Base-by-base conservation (phyloP, 305 asterid species). In the Plantago rigida region DNA sequence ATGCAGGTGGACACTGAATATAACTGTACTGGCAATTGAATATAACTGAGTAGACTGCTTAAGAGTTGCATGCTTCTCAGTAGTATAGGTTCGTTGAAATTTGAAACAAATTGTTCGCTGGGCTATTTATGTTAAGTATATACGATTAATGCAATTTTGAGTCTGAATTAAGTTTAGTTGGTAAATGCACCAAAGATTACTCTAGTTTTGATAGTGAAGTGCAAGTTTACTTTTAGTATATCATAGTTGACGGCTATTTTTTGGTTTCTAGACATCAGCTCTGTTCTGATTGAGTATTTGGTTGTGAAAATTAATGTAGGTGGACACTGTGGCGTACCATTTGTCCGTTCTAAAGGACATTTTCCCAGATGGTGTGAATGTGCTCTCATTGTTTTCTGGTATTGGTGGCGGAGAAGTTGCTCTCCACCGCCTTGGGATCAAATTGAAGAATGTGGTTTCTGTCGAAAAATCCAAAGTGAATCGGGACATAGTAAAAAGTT, bases 391-490 rank as follows among this genome's bases (percentile, higher is more conserved):
- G 8, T 87, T 84, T 71, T 82, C 91, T 12, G 96, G 96, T 5
- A 85, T 87, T 11, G 96, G 96, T 1, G 94, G 96, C 8, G 96
- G 83, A 1, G 91, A 87, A 62, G 89, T 87, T 19, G 86, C 94
- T 12, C 88, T 87, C 22, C 83, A 87, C 31, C 72, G 91, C 5
- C 86, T 83, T 0, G 89, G 88, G 0, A 52, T 86, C n/a, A 83
- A 68, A 56, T 12, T 86, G 56, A 86, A 75, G 50, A 71, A 65
- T 3, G 92, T 86, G 0, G 89, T 86, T 13, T 83, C 91, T 0
- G 71, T 86, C 0, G 89, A 84, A 65, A 84, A 79, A 12, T 78
- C 89, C 0, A 84, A 82, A 56, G 84, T 65, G 10, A 84, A 80
- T 59, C 57, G 89, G 10, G 82, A 78, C 41, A 80, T 84, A 1